Conservation (phyloP, 73 alveolate species). For the Blepharisma japonicum region DNA sequence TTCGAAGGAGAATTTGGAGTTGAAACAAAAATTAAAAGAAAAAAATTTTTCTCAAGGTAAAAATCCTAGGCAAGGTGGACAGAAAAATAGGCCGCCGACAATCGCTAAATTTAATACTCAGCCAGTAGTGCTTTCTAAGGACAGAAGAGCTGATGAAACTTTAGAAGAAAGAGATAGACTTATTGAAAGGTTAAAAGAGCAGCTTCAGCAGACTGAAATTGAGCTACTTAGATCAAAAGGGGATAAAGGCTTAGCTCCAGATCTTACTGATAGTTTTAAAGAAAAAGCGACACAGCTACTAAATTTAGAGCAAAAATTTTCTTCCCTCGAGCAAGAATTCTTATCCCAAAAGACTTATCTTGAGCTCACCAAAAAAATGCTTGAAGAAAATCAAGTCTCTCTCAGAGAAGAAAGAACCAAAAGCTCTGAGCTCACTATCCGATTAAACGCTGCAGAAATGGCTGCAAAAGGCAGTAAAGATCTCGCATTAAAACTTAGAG, state of each 20-base stretch:
- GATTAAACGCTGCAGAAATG: slow-evolving; percentile 23
- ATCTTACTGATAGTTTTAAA: neutral
- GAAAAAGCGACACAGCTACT: slow-evolving; percentile 13
- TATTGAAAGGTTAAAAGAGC: neutral
- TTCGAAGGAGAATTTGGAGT: too few species aligned
- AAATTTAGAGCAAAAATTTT: slow-evolving; percentile 7
- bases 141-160: neutral
- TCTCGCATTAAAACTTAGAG: neutral
- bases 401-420: slow-evolving; percentile 21
- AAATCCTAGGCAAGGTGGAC: too few species aligned
- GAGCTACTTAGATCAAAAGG: neutral
- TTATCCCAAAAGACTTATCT: neutral
- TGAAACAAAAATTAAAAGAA: too few species aligned
- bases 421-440: neutral
- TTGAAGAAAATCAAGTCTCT: neutral
- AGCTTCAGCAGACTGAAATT: slow-evolving; percentile 17
- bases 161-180: slow-evolving; percentile 10
- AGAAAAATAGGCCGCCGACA: too few species aligned
- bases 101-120: too few species aligned
- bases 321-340: neutral
- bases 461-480: slow-evolving; percentile 8
- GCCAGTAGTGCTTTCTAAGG: too few species aligned
- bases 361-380: neutral
- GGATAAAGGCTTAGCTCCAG: slow-evolving; percentile 1
- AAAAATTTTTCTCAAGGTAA: too few species aligned